Evolutionary conservation across 2,329 filamentous ascomycete genomes (phyloP).

Genomic region (Monosporascus cannonballus): DNA sequence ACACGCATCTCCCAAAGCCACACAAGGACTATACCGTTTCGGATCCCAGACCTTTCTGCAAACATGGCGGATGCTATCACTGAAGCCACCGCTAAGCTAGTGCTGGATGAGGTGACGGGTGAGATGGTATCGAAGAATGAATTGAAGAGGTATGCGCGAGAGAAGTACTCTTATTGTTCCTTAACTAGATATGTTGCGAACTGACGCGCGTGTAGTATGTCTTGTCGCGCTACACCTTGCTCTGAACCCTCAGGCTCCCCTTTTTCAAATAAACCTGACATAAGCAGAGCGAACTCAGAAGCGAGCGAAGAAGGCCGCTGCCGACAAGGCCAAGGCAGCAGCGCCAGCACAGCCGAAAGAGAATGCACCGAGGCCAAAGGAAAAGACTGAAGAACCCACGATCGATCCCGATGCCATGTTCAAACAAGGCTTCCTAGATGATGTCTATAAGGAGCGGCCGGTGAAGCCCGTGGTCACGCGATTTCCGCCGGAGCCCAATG

Average conservation of each 20-base stretch:
- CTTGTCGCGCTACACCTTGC: no score
- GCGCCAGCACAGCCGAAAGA: slow-evolving; percentile 20
- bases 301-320: slow-evolving; percentile 49
- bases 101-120: slow-evolving; percentile 58
- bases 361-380: slow-evolving; percentile 33
- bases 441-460: slow-evolving; percentile 65
- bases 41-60: neutral
- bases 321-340: slow-evolving; percentile 44
- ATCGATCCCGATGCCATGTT: slow-evolving; percentile 65
- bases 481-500: slow-evolving; percentile 86
- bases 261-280: neutral
- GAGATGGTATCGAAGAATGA: slow-evolving; percentile 61
- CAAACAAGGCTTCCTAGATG: slow-evolving; percentile 69
- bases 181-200: no score
- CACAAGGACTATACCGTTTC: neutral
- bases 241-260: no score
- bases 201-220: no score
- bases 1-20: neutral
- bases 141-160: slow-evolving; percentile 40
- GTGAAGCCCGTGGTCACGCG: slow-evolving; percentile 59
- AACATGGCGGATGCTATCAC: slow-evolving; percentile 33
- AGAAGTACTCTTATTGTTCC: no score
- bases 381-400: slow-evolving; percentile 38
- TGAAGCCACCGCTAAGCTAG: slow-evolving; percentile 49
- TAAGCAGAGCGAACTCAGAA: slow-evolving; percentile 45